These are phyloP conservation scores for Aquanectria penicillioides DNA, from an alignment of 2,329 filamentous ascomycete species.

Conservation along the genomic window DNA sequence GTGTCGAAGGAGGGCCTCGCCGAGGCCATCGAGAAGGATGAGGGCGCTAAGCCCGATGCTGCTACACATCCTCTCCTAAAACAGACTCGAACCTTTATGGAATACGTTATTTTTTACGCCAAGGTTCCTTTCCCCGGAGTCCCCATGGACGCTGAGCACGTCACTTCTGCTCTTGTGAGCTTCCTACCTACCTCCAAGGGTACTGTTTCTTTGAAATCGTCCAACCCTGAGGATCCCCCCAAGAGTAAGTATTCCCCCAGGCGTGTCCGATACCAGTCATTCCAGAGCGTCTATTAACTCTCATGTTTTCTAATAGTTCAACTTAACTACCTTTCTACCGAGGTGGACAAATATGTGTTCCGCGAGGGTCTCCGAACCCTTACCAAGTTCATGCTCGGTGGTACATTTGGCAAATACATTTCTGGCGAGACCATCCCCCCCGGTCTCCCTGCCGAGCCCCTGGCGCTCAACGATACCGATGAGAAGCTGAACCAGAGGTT, in stretches of 20 bases:
- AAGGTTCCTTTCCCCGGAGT: conserved; percentile 37
- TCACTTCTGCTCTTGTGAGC: conserved; percentile 33
- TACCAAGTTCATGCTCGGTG: conserved; percentile 33
- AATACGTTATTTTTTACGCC: conserved; percentile 34
- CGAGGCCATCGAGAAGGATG: conserved; percentile 46
- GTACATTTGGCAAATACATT: conserved; percentile 30
- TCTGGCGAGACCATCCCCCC: conserved; percentile 33
- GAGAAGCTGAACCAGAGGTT: conserved; percentile 35
- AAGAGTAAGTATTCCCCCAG: conserved; percentile 31
- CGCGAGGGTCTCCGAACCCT: conserved; percentile 36
- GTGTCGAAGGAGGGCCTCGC: conserved; percentile 42
- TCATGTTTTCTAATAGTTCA: conserved; percentile 25
- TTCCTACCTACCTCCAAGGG: conserved; percentile 39
- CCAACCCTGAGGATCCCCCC: conserved; percentile 30
- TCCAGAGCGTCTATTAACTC: not conserved
- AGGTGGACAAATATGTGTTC: conserved; percentile 37
- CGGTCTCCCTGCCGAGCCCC: conserved; percentile 21
- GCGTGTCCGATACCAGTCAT: not conserved
- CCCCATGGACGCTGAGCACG: conserved; percentile 32
- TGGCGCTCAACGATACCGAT: conserved; percentile 28
- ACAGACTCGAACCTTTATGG: conserved; percentile 32
- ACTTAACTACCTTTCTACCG: conserved; percentile 36
- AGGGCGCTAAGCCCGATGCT: conserved; percentile 43
- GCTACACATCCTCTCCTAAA: conserved; percentile 46
- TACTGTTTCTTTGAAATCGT: conserved; percentile 33